These are phyloP conservation scores for Alternaria conjuncta DNA, from an alignment of 2,329 filamentous ascomycete genomes.

Conservation along the genomic window DNA sequence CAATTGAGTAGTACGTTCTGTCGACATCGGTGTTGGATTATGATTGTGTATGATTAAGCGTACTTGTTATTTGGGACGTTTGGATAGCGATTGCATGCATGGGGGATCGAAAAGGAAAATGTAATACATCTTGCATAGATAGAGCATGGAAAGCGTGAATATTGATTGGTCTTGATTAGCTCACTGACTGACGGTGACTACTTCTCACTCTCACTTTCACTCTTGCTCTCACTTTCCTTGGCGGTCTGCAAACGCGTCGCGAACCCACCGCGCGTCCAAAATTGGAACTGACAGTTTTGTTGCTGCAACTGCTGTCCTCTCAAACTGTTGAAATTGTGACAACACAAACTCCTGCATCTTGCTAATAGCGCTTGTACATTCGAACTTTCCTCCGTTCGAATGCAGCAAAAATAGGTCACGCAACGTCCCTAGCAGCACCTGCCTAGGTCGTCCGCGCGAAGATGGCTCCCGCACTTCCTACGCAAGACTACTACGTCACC, in stretches of 20 bases:
- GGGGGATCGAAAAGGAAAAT: neutral
- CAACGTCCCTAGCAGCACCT: neutral
- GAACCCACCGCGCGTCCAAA: neutral
- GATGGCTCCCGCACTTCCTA: neutral
- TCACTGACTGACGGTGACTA: neutral
- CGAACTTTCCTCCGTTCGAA: neutral
- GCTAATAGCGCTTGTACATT: neutral
- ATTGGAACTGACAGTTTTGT: neutral
- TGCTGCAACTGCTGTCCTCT: neutral
- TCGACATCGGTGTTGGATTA: constrained; percentile 6
- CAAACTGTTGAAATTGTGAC: neutral
- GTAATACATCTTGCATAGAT: constrained; percentile 1
- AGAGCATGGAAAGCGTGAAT: neutral
- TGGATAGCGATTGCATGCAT: constrained; percentile 15
- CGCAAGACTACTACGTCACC: constrained; percentile 1
- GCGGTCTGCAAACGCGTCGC: neutral
- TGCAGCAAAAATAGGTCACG: neutral
- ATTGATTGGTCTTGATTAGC: neutral
- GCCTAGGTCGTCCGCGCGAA: neutral
- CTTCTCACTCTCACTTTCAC: neutral
- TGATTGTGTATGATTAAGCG: constrained; percentile 33
- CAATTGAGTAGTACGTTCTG: constrained; percentile 1
- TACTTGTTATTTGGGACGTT: constrained; percentile 11
- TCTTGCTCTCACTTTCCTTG: neutral
- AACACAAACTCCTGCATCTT: neutral